phyloP scores from a whole-genome alignment of 805 yeast species.

The Pichia rugopelliculosa region DNA sequence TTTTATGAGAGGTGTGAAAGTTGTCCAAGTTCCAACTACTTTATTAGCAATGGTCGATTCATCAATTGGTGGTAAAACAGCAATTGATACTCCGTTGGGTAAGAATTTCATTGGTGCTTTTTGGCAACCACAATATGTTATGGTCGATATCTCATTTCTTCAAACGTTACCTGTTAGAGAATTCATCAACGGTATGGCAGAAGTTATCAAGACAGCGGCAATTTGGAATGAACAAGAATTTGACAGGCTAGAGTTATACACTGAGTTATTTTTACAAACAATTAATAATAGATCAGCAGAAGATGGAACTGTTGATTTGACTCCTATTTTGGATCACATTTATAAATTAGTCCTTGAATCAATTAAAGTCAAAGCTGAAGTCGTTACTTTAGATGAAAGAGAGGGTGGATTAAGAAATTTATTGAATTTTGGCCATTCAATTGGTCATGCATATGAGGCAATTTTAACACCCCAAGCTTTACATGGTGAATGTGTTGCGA shows the following conservation, averaged over 20 bases:
- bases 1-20: constrained; percentile 95
- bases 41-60: constrained; percentile 96
- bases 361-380: constrained; percentile 85
- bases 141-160: constrained; percentile 81
- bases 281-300: constrained; percentile 38
- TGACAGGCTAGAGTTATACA: constrained; percentile 70
- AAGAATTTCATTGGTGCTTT: constrained; percentile 95
- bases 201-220: constrained; percentile 95
- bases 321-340: constrained; percentile 64
- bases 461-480: constrained; percentile 90
- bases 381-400: constrained; percentile 88
- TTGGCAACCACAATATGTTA: constrained; percentile 89
- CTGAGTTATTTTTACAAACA: constrained; percentile 61
- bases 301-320: constrained; percentile 51
- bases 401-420: constrained; percentile 91
- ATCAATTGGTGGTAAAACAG: constrained; percentile 97
- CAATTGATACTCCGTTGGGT: constrained; percentile 93
- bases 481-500: constrained; percentile 99
- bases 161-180: constrained; percentile 88
- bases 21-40: constrained; percentile 91
- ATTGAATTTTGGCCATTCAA: constrained; percentile 91
- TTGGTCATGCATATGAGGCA: constrained; percentile 99
- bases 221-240: constrained; percentile 93
- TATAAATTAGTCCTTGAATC: constrained; percentile 78
- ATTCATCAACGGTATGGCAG: constrained; percentile 97